Conservation (phyloP, 208 protist genomes). For the Crithidia fasciculata region DNA sequence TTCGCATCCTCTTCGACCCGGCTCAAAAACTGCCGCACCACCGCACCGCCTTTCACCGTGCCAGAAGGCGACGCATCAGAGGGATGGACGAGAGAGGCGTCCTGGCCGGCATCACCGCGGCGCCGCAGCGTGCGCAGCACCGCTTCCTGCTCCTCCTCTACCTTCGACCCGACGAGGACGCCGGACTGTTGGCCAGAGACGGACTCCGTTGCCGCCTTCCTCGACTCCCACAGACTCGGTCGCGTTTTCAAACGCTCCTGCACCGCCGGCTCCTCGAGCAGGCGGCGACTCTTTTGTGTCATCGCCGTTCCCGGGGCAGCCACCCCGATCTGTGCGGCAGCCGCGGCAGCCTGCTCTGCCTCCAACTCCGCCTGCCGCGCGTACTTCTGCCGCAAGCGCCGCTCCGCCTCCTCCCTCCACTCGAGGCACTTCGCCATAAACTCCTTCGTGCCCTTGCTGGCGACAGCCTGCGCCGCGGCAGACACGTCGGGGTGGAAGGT, state of each 20-base stretch:
- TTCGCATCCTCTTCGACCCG: slow-evolving; percentile 47
- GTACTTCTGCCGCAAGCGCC: slow-evolving; percentile 42
- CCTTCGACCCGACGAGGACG: slow-evolving; percentile 32
- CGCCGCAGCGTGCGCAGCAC: slow-evolving; percentile 28
- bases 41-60: slow-evolving; percentile 7
- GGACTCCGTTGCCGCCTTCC: not conserved
- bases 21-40: slow-evolving; percentile 32
- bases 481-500: slow-evolving; percentile 61
- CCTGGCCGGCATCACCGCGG: not conserved
- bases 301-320: slow-evolving; percentile 5
- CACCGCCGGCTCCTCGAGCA: slow-evolving; percentile 23
- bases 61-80: not conserved
- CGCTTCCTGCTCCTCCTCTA: slow-evolving; percentile 28
- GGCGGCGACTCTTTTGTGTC: slow-evolving; percentile 27
- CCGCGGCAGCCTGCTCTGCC: slow-evolving; percentile 17
- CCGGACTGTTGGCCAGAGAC: not conserved
- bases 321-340: slow-evolving; percentile 24
- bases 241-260: slow-evolving; percentile 34
- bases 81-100: not conserved
- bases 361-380: slow-evolving; percentile 32
- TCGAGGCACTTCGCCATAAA: slow-evolving; percentile 72
- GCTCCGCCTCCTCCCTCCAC: slow-evolving; percentile 49
- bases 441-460: slow-evolving; percentile 43
- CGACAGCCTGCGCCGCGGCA: slow-evolving; percentile 23
- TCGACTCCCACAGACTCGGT: slow-evolving; percentile 38